phyloP scores from a whole-genome alignment of 1,139 yeast genomes.

The Schizosaccharomyces versatilis region DNA sequence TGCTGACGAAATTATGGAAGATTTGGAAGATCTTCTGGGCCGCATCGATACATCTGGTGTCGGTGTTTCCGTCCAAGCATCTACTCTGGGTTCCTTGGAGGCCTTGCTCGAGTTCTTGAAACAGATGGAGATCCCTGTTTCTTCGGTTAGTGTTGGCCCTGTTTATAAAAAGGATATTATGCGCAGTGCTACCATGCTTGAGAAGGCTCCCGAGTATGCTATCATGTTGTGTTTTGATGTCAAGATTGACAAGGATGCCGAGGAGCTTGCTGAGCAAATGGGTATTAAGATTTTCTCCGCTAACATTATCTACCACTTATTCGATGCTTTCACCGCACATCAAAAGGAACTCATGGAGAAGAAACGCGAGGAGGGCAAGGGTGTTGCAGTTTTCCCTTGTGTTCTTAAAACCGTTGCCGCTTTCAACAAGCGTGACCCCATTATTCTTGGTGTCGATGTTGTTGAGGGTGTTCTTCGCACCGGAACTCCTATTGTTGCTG shows the following conservation, averaged over 20 bases:
- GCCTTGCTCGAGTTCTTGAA: constrained; percentile 90
- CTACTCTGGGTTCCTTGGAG: constrained; percentile 92
- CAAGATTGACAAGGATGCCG: constrained; percentile 90
- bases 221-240: constrained; percentile 97
- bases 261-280: constrained; percentile 86
- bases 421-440: constrained; percentile 94
- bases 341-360: constrained; percentile 70
- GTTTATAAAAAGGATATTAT: constrained; percentile 93
- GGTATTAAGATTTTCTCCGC: constrained; percentile 83
- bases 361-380: constrained; percentile 74
- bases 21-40: constrained; percentile 78
- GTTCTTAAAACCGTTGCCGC: constrained; percentile 84
- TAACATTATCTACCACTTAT: constrained; percentile 85
- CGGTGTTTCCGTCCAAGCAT: constrained; percentile 97
- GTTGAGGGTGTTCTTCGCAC: constrained; percentile 68
- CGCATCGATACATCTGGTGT: constrained; percentile 83
- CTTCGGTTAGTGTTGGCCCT: constrained; percentile 81
- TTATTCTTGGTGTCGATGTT: constrained; percentile 97
- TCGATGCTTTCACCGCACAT: constrained; percentile 83
- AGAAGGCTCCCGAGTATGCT: constrained; percentile 84
- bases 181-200: constrained; percentile 93
- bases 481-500: constrained; percentile 93
- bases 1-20: constrained; percentile 98
- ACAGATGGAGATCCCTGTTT: constrained; percentile 88
- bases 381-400: constrained; percentile 83